Percentiles rank a stretch among this genome's conserved stretches.
Evolutionary conservation across 1,284 basidiomycete species (phyloP).

Genomic region (Agroathelia rolfsii): DNA sequence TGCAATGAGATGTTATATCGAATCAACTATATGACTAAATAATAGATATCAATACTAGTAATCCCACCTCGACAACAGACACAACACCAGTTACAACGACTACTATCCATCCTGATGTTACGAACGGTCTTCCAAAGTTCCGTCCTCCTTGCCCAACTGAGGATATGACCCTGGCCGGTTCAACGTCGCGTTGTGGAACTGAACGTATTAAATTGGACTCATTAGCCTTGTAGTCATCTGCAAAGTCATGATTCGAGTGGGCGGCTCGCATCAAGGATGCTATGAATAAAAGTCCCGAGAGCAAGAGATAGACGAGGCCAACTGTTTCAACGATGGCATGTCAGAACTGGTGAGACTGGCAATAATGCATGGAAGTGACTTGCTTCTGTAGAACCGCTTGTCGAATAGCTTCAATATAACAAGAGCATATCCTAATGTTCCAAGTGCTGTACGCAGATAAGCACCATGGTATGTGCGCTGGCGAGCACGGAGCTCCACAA

Average conservation of each 20-base stretch:
- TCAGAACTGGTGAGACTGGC: slow-evolving; percentile 2
- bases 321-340: slow-evolving; percentile 31
- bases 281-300: slow-evolving; percentile 51
- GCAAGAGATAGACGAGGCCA: slow-evolving; percentile 60
- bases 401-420: slow-evolving; percentile 74
- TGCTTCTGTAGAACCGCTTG: slow-evolving; percentile 56
- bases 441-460: slow-evolving; percentile 67
- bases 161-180: slow-evolving; percentile 23
- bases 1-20: no score
- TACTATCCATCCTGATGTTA: slow-evolving; percentile 73
- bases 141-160: slow-evolving; percentile 53
- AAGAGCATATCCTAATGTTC: slow-evolving; percentile 64
- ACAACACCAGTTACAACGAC: slow-evolving; percentile 53
- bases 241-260: slow-evolving; percentile 64
- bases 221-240: slow-evolving; percentile 39
- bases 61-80: slow-evolving; percentile 49
- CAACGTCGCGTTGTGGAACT: slow-evolving; percentile 12
- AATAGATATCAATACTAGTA: slow-evolving; percentile 53
- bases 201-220: no score
- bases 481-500: slow-evolving; percentile 67
- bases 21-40: no score
- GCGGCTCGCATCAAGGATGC: slow-evolving; percentile 52
- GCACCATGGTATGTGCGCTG: slow-evolving; percentile 78
- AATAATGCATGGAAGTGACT: slow-evolving; percentile 16
- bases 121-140: slow-evolving; percentile 65